These are phyloP conservation scores for Fragaria ananassa DNA, from an alignment of 306 rosid genomes.

Conservation along the genomic window DNA sequence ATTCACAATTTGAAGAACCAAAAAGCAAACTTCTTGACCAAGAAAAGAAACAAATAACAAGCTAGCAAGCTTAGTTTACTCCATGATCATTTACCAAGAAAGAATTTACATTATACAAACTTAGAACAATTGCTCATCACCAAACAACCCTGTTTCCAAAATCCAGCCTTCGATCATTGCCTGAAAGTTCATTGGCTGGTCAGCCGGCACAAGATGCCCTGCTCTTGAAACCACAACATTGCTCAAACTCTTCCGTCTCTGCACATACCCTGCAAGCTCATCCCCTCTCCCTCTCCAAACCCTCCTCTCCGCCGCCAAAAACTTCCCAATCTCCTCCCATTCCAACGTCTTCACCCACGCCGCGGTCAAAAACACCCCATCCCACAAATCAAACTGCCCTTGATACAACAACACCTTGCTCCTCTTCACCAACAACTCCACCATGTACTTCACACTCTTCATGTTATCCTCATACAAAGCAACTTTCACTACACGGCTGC, in stretches of 20 bases:
- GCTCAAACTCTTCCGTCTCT: constrained; percentile 58
- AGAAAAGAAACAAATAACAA: not conserved
- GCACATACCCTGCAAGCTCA: constrained; percentile 74
- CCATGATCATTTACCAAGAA: not conserved
- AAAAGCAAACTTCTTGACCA: not conserved
- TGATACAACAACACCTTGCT: constrained; percentile 63
- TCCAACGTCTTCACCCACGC: constrained; percentile 73
- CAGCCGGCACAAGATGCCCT: constrained; percentile 72
- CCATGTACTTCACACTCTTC: constrained; percentile 73
- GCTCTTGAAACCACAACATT: constrained; percentile 67
- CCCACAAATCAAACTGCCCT: constrained; percentile 60
- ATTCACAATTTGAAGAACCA: not conserved
- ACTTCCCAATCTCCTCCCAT: constrained; percentile 57
- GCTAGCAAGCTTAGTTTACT: not conserved
- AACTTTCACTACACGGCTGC: constrained; percentile 47
- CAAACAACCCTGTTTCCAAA: constrained; percentile 47
- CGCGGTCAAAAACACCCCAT: constrained; percentile 56
- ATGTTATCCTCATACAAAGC: constrained; percentile 52
- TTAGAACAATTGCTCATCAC: not conserved
- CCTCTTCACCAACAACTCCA: constrained; percentile 48
- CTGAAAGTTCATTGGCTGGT: constrained; percentile 55
- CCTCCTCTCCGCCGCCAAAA: constrained; percentile 50
- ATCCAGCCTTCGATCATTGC: constrained; percentile 85
- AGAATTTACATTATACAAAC: not conserved
- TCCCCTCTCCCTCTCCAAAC: constrained; percentile 56